phyloP scores from a whole-genome alignment of 2,329 filamentous ascomycete genomes.

The Microdochium nivale region DNA sequence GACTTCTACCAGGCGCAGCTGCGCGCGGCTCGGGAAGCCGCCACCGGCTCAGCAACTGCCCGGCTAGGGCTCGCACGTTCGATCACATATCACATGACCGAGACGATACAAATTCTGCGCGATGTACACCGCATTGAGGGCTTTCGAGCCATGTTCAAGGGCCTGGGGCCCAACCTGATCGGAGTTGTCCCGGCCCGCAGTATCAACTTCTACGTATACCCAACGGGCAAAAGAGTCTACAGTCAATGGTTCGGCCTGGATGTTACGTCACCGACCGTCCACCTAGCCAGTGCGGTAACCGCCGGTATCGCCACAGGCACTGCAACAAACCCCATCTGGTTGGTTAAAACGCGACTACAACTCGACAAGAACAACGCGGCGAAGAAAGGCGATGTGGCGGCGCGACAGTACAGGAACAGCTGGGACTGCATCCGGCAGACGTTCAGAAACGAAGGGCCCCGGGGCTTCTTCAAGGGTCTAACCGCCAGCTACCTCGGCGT shows the following conservation, averaged over 20 bases:
- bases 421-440: slow-evolving; percentile 82
- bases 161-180: slow-evolving; percentile 80
- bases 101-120: slow-evolving; percentile 79
- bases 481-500: slow-evolving; percentile 89
- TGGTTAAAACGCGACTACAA: slow-evolving; percentile 88
- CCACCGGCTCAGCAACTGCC: slow-evolving; percentile 27
- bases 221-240: slow-evolving; percentile 80
- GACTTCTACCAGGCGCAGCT: slow-evolving; percentile 90
- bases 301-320: slow-evolving; percentile 84
- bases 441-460: slow-evolving; percentile 68
- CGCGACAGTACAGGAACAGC: slow-evolving; percentile 75
- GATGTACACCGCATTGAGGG: slow-evolving; percentile 77
- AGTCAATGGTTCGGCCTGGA: slow-evolving; percentile 66
- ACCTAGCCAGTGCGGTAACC: slow-evolving; percentile 65
- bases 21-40: slow-evolving; percentile 53
- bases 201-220: slow-evolving; percentile 92
- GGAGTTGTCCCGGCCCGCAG: slow-evolving; percentile 83
- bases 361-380: slow-evolving; percentile 77
- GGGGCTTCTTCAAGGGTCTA: slow-evolving; percentile 81
- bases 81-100: slow-evolving; percentile 65
- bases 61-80: slow-evolving; percentile 57
- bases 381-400: slow-evolving; percentile 40
- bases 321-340: slow-evolving; percentile 92
- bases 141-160: slow-evolving; percentile 83
- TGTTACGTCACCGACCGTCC: slow-evolving; percentile 64